A percentile compares a stretch with the other conserved stretches of the same genome.
Evolutionary conservation across 2,329 filamentous ascomycete species (phyloP).

Genomic region (Epichloe sylvatica): DNA sequence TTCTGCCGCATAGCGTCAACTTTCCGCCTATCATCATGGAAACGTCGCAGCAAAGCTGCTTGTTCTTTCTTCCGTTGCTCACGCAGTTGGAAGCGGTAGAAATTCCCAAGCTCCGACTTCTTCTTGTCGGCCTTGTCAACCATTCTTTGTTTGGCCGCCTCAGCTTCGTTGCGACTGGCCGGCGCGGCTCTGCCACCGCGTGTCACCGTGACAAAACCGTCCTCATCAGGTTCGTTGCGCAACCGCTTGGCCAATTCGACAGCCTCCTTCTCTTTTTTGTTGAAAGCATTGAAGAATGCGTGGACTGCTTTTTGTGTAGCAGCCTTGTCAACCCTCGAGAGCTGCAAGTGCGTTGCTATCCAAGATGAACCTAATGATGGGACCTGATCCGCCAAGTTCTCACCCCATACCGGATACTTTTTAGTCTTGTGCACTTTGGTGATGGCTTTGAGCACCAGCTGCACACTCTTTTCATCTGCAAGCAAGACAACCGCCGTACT

Average conservation of each 20-base stretch:
- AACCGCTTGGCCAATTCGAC: slow-evolving; percentile 47
- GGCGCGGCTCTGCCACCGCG: slow-evolving; percentile 63
- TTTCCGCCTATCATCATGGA: slow-evolving; percentile 62
- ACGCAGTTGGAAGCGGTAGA: slow-evolving; percentile 72
- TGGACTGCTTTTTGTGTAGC: slow-evolving; percentile 64
- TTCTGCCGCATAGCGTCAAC: slow-evolving; percentile 57
- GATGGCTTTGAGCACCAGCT: slow-evolving; percentile 62
- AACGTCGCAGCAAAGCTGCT: slow-evolving; percentile 51
- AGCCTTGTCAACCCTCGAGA: slow-evolving; percentile 55
- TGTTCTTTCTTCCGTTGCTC: slow-evolving; percentile 67
- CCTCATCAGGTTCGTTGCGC: slow-evolving; percentile 75
- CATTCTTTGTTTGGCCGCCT: slow-evolving; percentile 44
- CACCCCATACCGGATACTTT: slow-evolving; percentile 54
- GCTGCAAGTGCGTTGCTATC: slow-evolving; percentile 52
- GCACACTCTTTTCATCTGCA: slow-evolving; percentile 67
- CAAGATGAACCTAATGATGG: slow-evolving; percentile 43
- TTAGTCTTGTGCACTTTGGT: slow-evolving; percentile 47
- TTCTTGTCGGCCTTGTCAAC: slow-evolving; percentile 49
- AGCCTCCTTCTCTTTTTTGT: slow-evolving; percentile 51
- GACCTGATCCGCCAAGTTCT: slow-evolving; percentile 40
- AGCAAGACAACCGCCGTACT: slow-evolving; percentile 70
- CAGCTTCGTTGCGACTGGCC: slow-evolving; percentile 57
- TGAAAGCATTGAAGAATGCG: slow-evolving; percentile 75
- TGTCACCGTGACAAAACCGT: slow-evolving; percentile 88
- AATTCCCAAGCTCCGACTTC: slow-evolving; percentile 52